Percentiles rank a stretch among this genome's conserved stretches.
These are phyloP conservation scores for Sarocladium strictum DNA, from an alignment of 2,329 filamentous ascomycete species.

Conservation along the genomic window DNA sequence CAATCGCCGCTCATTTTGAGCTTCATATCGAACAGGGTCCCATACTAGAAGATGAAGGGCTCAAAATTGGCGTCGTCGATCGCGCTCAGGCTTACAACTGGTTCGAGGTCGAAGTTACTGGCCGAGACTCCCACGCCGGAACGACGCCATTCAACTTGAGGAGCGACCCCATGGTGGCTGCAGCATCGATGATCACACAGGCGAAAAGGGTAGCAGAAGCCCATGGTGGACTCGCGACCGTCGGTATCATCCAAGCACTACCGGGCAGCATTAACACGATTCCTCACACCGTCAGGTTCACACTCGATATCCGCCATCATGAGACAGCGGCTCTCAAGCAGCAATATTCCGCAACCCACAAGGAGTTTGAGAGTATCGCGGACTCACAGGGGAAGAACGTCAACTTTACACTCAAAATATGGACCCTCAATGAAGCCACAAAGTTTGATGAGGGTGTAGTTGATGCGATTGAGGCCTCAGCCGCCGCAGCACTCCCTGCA, in stretches of 20 bases:
- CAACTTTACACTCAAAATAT: constrained; percentile 52
- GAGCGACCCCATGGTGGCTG: constrained; percentile 27
- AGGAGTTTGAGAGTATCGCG: constrained; percentile 18
- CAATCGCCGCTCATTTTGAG: constrained; percentile 73
- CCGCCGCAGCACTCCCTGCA: constrained; percentile 40
- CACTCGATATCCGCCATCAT: constrained; percentile 58
- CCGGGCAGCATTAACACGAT: constrained; percentile 69
- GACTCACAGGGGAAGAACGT: constrained; percentile 20
- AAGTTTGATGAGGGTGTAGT: constrained; percentile 64
- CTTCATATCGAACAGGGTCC: constrained; percentile 49
- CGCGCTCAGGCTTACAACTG: constrained; percentile 27
- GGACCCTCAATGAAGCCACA: constrained; percentile 54
- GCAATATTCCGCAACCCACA: constrained; percentile 25
- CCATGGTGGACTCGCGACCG: constrained; percentile 22
- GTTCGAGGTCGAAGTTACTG: constrained; percentile 23
- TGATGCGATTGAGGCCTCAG: constrained; percentile 53
- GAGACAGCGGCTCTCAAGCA: constrained; percentile 45
- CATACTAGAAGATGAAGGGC: constrained; percentile 55
- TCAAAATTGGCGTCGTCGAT: constrained; percentile 36
- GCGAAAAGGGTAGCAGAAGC: constrained; percentile 21
- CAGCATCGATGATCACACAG: constrained; percentile 27
- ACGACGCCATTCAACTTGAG: constrained; percentile 26
- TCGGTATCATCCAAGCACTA: constrained; percentile 24
- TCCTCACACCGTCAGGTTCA: constrained; percentile 59
- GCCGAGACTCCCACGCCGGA: constrained; percentile 24